These are phyloP conservation scores for Musa itinerans DNA, from an alignment of 176 grass and related monocot genomes.

Conservation along the genomic window DNA sequence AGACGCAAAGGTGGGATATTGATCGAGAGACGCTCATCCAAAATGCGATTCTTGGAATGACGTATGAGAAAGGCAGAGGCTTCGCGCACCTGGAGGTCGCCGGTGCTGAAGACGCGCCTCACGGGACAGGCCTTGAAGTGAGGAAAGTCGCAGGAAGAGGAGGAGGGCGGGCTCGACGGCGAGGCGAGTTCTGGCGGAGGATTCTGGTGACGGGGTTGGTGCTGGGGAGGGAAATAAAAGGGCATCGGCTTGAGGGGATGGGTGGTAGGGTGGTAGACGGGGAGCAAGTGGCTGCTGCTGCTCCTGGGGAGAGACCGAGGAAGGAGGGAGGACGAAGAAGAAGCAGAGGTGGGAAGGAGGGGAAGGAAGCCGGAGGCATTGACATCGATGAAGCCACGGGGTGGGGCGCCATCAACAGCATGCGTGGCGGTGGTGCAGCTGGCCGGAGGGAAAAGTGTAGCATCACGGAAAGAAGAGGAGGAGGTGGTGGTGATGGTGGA, in stretches of 20 bases:
- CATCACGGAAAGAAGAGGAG: too few relatives aligned
- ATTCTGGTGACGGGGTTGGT: background rate
- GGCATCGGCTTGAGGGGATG: background rate
- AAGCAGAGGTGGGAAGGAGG: too few relatives aligned
- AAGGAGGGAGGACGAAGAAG: background rate
- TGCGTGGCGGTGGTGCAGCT: background rate
- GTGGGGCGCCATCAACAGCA: background rate
- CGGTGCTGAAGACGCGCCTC: constrained; percentile 53
- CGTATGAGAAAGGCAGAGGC: background rate
- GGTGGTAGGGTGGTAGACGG: background rate
- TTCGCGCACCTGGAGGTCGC: constrained; percentile 50
- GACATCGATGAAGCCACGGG: background rate
- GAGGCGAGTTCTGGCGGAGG: background rate
- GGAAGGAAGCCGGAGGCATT: too few relatives aligned
- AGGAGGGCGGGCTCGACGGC: constrained; percentile 21
- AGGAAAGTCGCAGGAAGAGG: constrained; percentile 22
- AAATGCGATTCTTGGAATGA: background rate
- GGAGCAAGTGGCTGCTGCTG: background rate
- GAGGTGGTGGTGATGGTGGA: too few relatives aligned
- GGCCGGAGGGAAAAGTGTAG: background rate
- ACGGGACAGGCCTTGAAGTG: constrained; percentile 38
- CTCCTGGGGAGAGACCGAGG: background rate
- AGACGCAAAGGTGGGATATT: background rate
- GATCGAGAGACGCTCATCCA: background rate
- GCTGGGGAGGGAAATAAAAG: background rate